Evolutionary conservation across 495 filamentous ascomycete species (phyloP), one percentile per base, ranked within the genome.

Genomic region (Elaphomyces granulatus): DNA sequence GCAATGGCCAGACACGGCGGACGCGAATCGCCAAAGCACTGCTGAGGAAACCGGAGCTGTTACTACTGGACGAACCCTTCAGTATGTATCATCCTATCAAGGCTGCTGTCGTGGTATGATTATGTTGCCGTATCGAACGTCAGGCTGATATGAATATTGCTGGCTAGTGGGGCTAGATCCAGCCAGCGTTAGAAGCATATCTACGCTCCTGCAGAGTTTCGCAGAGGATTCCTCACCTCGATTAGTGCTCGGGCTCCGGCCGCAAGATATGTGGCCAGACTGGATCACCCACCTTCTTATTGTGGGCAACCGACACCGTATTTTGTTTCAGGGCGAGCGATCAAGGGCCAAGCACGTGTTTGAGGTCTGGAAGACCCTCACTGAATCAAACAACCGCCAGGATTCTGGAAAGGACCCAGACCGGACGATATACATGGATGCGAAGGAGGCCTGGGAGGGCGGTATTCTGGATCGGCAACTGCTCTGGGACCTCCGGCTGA

Each of bases 31-130:
- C 86, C 0, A 81, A 81, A 48, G 86, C 87, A 2, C 55, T 98
- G 32, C 63, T 95, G 46, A 74, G 63, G 28, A 70, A 70, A 40
- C 88, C 90, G 0, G 81, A 88, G 58, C 64, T 94, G 8, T 48
- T 98, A 20, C 65, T 95, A 26, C 65, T 96, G 8, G 90, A 98
- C 60, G 90, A 94, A 50, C 87, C 90, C 10, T 95, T 98, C 54
- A 94, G 73, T 77, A 60, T 51, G 71, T 58, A 12, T 33, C 19
- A n/a, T n/a, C n/a, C n/a, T n/a, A n/a, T n/a, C n/a, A n/a, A n/a
- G n/a, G n/a, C n/a, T n/a, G n/a, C n/a, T n/a, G n/a, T n/a, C n/a
- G n/a, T n/a, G n/a, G n/a, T n/a, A n/a, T n/a, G n/a, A n/a, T 34
- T 28, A 4, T 38, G 4, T 16, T 3, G 10, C 8, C 10, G 20